Conservation (phyloP, 345 rosid species). For the Brassica juncea region DNA sequence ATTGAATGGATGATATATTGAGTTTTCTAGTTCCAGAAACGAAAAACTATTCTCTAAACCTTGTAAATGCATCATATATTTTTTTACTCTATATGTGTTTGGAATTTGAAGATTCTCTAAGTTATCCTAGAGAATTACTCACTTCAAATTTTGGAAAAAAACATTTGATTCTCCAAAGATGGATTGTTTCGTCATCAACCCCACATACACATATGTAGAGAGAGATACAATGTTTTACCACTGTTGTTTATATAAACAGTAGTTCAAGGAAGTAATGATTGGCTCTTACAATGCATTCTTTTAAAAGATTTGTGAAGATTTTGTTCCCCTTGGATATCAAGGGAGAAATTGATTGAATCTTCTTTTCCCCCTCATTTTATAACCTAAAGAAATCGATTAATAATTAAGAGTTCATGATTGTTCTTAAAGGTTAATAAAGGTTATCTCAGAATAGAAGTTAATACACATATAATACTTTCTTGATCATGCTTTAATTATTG, state of each 20-base stretch:
- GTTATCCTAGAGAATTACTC: conserved; percentile 8
- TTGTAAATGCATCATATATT: neutral
- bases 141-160: neutral
- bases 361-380: neutral
- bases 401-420: conserved; percentile 37
- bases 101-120: neutral
- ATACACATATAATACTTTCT: neutral
- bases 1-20: neutral
- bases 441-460: conserved; percentile 28
- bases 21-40: neutral
- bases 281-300: conserved; percentile 34
- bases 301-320: conserved; percentile 39
- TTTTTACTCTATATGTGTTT: neutral
- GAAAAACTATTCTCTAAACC: neutral
- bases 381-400: conserved; percentile 35
- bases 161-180: neutral
- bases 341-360: conserved; percentile 13
- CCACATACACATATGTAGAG: neutral
- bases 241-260: neutral
- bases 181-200: conserved; percentile 7
- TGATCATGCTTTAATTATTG: neutral
- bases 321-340: conserved; percentile 36
- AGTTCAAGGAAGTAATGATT: conserved; percentile 36
- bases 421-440: conserved; percentile 28
- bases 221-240: neutral